Evolutionary conservation across 805 yeast species (phyloP).

Genomic region (Kazachstania kunashirensis): DNA sequence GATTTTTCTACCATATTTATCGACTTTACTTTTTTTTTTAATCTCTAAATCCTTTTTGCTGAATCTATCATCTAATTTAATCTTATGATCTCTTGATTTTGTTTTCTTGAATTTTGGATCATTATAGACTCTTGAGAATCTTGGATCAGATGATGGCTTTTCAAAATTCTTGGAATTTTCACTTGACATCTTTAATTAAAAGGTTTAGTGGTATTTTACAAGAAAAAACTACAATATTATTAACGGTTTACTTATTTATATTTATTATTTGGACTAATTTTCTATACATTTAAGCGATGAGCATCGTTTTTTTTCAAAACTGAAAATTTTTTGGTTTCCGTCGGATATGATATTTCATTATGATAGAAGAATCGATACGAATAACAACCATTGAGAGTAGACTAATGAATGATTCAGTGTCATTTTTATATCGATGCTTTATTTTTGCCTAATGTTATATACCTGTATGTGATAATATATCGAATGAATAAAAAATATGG

Average conservation of each 20-base stretch:
- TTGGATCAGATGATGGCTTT: constrained; percentile 47
- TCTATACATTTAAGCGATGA: background rate
- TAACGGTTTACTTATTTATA: background rate
- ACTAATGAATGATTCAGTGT: too few relatives aligned
- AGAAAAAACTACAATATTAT: background rate
- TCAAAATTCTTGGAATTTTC: constrained; percentile 4
- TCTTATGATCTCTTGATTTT: constrained; percentile 55
- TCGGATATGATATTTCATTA: background rate
- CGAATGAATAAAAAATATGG: too few relatives aligned
- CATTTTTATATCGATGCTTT: too few relatives aligned
- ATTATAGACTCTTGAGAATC: constrained; percentile 68
- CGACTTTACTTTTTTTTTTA: constrained; percentile 56
- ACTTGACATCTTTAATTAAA: background rate
- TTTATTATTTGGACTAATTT: background rate
- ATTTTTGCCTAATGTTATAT: too few relatives aligned
- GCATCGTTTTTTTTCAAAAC: constrained; percentile 1
- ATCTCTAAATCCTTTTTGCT: constrained; percentile 51
- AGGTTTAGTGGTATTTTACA: background rate
- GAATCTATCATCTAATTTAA: constrained; percentile 80
- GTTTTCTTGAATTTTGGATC: constrained; percentile 87
- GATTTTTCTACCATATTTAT: constrained; percentile 77
- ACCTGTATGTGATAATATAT: too few relatives aligned
- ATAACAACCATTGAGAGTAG: too few relatives aligned
- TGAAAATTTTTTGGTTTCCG: constrained; percentile 1
- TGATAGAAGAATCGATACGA: too few relatives aligned